Evolutionary conservation across 192 early-diverging fungal genomes (phyloP).

Genomic region (Polychytrium aggregatum): DNA sequence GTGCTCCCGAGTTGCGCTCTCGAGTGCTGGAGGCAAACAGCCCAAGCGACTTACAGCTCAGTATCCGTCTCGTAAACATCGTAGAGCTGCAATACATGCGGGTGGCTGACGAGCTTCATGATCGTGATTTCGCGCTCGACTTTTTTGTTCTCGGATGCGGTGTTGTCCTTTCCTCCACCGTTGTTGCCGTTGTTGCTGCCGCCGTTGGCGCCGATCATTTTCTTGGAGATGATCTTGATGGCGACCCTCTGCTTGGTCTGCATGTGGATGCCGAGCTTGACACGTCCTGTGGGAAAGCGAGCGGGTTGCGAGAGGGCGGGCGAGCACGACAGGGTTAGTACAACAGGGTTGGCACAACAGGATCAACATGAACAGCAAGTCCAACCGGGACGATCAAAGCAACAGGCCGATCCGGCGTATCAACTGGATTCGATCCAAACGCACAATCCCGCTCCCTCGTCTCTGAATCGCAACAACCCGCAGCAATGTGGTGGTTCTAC

Average conservation of each 20-base stretch:
- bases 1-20: no score
- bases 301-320: background rate
- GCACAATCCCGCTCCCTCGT: background rate
- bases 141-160: constrained; percentile 25
- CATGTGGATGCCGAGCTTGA: constrained; percentile 39
- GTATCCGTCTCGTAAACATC: constrained; percentile 48
- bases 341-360: background rate
- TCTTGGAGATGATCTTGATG: constrained; percentile 39
- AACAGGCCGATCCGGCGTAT: no score
- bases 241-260: constrained; percentile 14
- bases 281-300: constrained; percentile 21
- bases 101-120: constrained; percentile 51
- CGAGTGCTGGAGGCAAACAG: no score
- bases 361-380: background rate
- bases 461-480: no score
- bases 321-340: background rate
- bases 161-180: no score
- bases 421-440: background rate
- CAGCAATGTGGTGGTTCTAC: background rate
- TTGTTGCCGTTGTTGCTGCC: constrained; percentile 1
- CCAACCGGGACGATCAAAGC: no score
- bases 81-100: constrained; percentile 40
- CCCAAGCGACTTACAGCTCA: constrained; percentile 36
- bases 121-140: constrained; percentile 48
- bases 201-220: constrained; percentile 1